A percentile compares a stretch with the other conserved stretches of the same genome.
Conservation (phyloP, 2,329 filamentous ascomycete genomes). For the Alternaria brassicicola region DNA sequence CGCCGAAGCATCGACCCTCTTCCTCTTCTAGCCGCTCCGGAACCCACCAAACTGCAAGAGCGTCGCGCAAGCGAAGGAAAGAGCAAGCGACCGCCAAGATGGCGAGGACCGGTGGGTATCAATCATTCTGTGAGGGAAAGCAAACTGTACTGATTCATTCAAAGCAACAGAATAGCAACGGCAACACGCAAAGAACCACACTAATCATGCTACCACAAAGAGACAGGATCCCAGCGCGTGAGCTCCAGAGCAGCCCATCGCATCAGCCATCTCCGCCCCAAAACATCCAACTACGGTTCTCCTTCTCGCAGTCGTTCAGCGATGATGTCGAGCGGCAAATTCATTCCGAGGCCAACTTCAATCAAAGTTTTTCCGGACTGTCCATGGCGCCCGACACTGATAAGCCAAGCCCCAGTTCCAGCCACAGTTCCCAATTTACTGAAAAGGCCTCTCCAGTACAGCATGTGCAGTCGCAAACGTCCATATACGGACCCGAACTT, state of each 20-base stretch:
- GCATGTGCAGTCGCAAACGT: not conserved
- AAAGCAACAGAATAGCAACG: not conserved
- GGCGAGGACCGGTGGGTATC: slow-evolving; percentile 10
- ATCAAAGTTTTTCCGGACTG: slow-evolving; percentile 14
- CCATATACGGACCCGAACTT: not conserved
- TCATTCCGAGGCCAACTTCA: not conserved
- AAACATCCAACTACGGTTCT: slow-evolving; percentile 24
- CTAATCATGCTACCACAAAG: not conserved
- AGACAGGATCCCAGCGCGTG: not conserved
- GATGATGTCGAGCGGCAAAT: not conserved
- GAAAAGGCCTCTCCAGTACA: not conserved
- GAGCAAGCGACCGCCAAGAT: slow-evolving; percentile 11
- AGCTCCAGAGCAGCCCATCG: not conserved
- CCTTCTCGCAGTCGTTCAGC: slow-evolving; percentile 11
- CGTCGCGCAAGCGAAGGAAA: slow-evolving; percentile 4
- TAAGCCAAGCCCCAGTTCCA: not conserved
- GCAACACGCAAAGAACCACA: not conserved
- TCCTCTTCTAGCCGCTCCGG: not conserved
- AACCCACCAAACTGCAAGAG: not conserved
- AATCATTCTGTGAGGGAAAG: not conserved
- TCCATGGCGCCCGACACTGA: not conserved
- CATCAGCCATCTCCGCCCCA: not conserved
- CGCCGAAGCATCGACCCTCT: slow-evolving; percentile 4
- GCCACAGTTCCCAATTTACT: not conserved
- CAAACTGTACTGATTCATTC: not conserved